Percentiles rank a stretch among this genome's conserved stretches.
These are phyloP conservation scores for Geotrichum klebahnii DNA, from an alignment of 1,139 yeast species.

Conservation along the genomic window DNA sequence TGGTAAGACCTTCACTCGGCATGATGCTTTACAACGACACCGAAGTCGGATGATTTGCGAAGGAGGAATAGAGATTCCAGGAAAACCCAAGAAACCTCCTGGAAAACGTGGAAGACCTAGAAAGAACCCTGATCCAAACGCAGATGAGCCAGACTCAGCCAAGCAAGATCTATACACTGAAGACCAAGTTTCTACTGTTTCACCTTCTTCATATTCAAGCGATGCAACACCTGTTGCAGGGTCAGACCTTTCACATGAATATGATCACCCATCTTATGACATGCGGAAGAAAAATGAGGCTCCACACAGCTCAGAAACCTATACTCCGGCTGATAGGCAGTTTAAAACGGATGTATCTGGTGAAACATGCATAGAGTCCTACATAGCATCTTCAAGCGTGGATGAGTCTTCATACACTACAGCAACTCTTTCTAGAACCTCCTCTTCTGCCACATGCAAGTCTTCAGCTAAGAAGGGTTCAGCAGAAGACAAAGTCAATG, in stretches of 20 bases:
- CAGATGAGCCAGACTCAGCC: constrained; percentile 1
- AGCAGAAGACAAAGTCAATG: neutral
- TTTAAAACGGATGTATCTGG: constrained; percentile 1
- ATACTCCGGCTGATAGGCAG: constrained; percentile 1
- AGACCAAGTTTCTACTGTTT: neutral
- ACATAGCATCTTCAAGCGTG: neutral
- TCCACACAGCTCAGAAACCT: neutral
- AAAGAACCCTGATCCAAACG: constrained; percentile 24
- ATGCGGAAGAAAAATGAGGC: neutral
- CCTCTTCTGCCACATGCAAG: neutral
- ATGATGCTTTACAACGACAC: constrained; percentile 84
- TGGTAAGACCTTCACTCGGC: constrained; percentile 85
- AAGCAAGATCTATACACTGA: neutral
- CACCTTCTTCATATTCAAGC: neutral
- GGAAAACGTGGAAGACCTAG: constrained; percentile 36
- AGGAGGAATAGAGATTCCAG: constrained; percentile 55
- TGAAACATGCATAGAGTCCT: neutral
- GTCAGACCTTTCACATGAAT: constrained; percentile 1
- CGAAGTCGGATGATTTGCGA: constrained; percentile 70
- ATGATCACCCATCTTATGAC: neutral
- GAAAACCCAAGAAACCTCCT: constrained; percentile 33
- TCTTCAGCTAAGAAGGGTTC: neutral
- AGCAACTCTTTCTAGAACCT: no score
- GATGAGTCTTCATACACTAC: no score
- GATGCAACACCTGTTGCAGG: constrained; percentile 4